These are phyloP conservation scores for Pilasporangium apinafurcum DNA, from an alignment of 352 stramenopile species.

Conservation along the genomic window DNA sequence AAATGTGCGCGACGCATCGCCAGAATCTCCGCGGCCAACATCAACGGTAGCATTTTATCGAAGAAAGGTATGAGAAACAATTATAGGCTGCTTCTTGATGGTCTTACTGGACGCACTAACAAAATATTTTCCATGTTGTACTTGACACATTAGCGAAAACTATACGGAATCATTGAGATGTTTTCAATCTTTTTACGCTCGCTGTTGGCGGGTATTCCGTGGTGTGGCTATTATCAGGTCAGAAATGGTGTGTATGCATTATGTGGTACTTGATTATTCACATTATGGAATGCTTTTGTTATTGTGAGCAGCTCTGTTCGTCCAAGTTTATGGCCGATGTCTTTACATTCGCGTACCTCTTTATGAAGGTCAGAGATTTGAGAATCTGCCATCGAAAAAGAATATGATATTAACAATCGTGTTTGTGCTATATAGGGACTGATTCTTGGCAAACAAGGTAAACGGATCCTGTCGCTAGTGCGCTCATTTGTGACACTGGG, in stretches of 20 bases:
- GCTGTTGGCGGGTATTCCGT: slow-evolving; percentile 50
- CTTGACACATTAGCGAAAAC: slow-evolving; percentile 36
- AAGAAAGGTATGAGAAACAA: slow-evolving; percentile 45
- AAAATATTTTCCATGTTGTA: background rate
- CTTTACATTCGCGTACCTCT: slow-evolving; percentile 73
- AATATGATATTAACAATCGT: no score
- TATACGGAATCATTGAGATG: slow-evolving; percentile 76
- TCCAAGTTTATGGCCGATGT: slow-evolving; percentile 71
- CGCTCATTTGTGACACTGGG: slow-evolving; percentile 53
- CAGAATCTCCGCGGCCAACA: slow-evolving; percentile 10
- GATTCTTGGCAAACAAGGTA: slow-evolving; percentile 46
- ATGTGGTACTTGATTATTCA: no score
- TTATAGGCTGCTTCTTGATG: background rate
- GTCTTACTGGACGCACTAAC: background rate
- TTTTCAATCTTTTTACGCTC: slow-evolving; percentile 62
- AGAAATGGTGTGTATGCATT: background rate
- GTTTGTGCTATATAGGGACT: slow-evolving; percentile 23
- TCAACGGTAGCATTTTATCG: slow-evolving; percentile 52
- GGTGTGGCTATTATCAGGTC: slow-evolving; percentile 73
- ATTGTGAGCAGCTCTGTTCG: slow-evolving; percentile 24
- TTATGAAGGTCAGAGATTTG: slow-evolving; percentile 70
- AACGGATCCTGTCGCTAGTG: slow-evolving; percentile 35
- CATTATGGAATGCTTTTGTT: background rate
- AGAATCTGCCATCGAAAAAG: no score
- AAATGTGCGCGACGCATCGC: slow-evolving; percentile 1